Base-by-base conservation (phyloP, 2,329 filamentous ascomycete genomes). In the Pezizomycotina sp. region DNA sequence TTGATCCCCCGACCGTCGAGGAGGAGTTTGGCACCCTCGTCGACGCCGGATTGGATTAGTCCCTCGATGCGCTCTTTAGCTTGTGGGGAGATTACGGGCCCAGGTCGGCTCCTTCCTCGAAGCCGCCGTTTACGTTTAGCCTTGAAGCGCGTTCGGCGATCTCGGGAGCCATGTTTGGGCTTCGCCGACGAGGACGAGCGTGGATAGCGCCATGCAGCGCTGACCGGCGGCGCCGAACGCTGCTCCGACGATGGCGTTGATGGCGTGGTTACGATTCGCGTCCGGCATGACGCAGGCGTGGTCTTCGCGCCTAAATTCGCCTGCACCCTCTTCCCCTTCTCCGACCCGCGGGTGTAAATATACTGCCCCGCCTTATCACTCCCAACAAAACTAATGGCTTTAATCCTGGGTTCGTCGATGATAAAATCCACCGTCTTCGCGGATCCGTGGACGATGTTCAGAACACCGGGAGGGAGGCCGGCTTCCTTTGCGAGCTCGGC, bases 271-370 rank as follows among this genome's bases (percentile, higher is more conserved):
- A 69, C 83, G 86, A 65, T 89, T 84, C 63, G 74, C 78, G 62
- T 89, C 80, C 12, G 80, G 80, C 43, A 86, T 68, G 19, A 89
- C 74, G 34, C 48, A 77, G 18, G 79, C 79, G 57, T 89, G 80
- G 65, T 89, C 69, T 89, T 89, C 48, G 80, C 80, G 25, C 80
- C 81, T 44, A 89, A 62, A 60, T 89, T 89, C 56, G 80, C 80
- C 62, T 89, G 81, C 20, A 84, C 78, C 52, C 80, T 76, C 68
- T 89, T 89, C 53, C 81, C 80, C 52, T 86, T 82, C 53, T 78
- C 79, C 1, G 77, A 82, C 20, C 72, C 80, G 38, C 78, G 71
- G 36, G 64, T 60, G 60, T 74, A 89, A 58, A 89, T 89, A 63
- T 89, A 89, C 12, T 44, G 36, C 6, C 80, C 80, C 5, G 80